Evolutionary conservation across 2,329 filamentous ascomycete genomes (phyloP).

Genomic region (Pezicula neosporulosa): DNA sequence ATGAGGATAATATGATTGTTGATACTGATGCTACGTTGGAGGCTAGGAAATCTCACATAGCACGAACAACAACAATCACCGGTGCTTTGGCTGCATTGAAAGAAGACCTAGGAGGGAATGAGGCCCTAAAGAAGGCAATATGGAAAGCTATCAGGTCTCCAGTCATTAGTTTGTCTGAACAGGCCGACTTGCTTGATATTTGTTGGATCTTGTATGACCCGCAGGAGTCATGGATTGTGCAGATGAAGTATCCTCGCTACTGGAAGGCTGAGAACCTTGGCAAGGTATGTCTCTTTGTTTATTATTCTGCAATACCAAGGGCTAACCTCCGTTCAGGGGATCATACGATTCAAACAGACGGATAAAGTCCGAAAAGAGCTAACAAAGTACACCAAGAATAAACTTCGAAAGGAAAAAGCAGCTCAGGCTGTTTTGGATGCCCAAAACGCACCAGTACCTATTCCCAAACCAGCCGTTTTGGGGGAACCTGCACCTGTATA

Average conservation of each 20-base stretch:
- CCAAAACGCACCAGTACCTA: background rate
- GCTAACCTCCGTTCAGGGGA: constrained; percentile 16
- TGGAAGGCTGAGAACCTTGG: constrained; percentile 38
- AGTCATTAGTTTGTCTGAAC: constrained; percentile 43
- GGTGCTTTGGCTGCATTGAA: constrained; percentile 45
- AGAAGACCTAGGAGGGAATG: constrained; percentile 41
- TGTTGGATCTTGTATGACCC: constrained; percentile 47
- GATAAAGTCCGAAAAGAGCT: constrained; percentile 22
- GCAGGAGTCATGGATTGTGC: constrained; percentile 42
- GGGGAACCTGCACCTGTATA: background rate
- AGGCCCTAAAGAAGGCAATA: constrained; percentile 39
- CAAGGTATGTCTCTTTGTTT: constrained; percentile 26
- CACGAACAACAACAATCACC: constrained; percentile 44
- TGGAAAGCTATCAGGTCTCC: constrained; percentile 48
- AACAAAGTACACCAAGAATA: constrained; percentile 4
- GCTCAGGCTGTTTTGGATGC: constrained; percentile 1
- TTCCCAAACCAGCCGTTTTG: background rate
- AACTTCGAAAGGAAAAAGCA: background rate
- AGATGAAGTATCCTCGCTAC: constrained; percentile 42
- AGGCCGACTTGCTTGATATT: constrained; percentile 47
- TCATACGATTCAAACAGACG: constrained; percentile 23
- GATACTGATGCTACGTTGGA: constrained; percentile 40
- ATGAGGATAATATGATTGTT: constrained; percentile 42
- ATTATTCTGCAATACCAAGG: background rate
- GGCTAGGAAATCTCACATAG: constrained; percentile 42